Evolutionary conservation across 2,329 filamentous ascomycete genomes (phyloP), one percentile per base, ranked within the genome.

Genomic region (Beauveria asiatica): DNA sequence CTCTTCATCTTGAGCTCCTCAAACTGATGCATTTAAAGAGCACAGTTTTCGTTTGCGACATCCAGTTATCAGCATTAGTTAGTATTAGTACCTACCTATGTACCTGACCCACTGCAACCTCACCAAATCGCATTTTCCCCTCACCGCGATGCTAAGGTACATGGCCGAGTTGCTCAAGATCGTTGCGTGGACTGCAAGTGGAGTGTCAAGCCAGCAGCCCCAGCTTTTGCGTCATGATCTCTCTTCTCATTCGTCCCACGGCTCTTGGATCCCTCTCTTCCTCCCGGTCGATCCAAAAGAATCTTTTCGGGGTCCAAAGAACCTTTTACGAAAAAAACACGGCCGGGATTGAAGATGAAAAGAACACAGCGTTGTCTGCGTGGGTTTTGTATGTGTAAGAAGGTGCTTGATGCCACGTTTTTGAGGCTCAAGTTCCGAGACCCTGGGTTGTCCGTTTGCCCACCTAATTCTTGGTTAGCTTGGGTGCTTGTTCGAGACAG

Each of bases 151-250:
- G 33, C 11, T 4, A 37, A 37, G 33, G 11, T 37, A 1, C 33
- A 13, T 37, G 11, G 11, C 11, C 33, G 11, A 37, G 11, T 5
- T 37, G 33, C 11, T 37, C 33, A 37, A 11, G 33, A 37, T 37
- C 33, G 11, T 37, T 37, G 33, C n/a, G 48, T 30, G 17, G 25
- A 17, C 48, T 19, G 19, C 27, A 7, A 45, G 53, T 55, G 53
- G 53, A 46, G 49, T 37, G 41, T n/a, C 41, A 9, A 21, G 16
- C 11, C 25, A 25, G 37, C 17, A 37, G 41, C 53, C 53, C 53
- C 53, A 33, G 27, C 53, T 55, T 55, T 45, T 55, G 53, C 53
- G 53, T 55, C 53, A 55, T 46, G 11, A 19, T n/a, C 25, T 39
- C 52, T n/a, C 6, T 44, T 21, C 23, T 54, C 23, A 54, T 54